Evolutionary conservation across 164 flowering plant genomes (phyloP).

Genomic region (Nymphaea colorata): DNA sequence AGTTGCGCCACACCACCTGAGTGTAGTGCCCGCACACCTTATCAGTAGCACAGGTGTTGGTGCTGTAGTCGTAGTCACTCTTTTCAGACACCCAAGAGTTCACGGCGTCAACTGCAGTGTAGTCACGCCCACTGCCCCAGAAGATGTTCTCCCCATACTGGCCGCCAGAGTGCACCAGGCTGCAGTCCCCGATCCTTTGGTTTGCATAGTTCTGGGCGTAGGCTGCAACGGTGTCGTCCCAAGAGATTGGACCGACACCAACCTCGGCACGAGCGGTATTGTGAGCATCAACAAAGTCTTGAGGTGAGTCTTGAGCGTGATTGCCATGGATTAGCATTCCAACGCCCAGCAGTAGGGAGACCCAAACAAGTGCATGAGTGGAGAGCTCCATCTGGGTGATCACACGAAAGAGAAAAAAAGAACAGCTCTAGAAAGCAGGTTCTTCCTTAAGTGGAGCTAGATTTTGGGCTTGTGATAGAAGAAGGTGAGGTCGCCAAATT

Average conservation of each 20-base stretch:
- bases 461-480: too few species aligned
- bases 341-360: not conserved
- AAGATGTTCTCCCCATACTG: conserved; percentile 20
- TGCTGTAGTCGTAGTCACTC: conserved; percentile 4
- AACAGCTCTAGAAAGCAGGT: too few species aligned
- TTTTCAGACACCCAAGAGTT: conserved; percentile 15
- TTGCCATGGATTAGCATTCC: conserved; percentile 1
- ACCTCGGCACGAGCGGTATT: conserved; percentile 19
- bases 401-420: too few species aligned
- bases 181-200: conserved; percentile 9
- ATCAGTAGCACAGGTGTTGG: conserved; percentile 12
- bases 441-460: too few species aligned
- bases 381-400: too few species aligned
- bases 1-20: conserved; percentile 28
- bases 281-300: conserved; percentile 28
- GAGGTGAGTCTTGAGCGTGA: conserved; percentile 22
- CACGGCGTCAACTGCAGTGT: conserved; percentile 7
- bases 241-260: conserved; percentile 5
- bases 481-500: too few species aligned
- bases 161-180: conserved; percentile 8
- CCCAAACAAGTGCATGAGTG: too few species aligned
- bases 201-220: conserved; percentile 16
- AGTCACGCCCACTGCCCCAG: not conserved
- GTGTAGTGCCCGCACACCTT: conserved; percentile 35
- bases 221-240: conserved; percentile 14